These are phyloP conservation scores for Aspergillus latus DNA, from an alignment of 2,329 filamentous ascomycete genomes.

Conservation along the genomic window DNA sequence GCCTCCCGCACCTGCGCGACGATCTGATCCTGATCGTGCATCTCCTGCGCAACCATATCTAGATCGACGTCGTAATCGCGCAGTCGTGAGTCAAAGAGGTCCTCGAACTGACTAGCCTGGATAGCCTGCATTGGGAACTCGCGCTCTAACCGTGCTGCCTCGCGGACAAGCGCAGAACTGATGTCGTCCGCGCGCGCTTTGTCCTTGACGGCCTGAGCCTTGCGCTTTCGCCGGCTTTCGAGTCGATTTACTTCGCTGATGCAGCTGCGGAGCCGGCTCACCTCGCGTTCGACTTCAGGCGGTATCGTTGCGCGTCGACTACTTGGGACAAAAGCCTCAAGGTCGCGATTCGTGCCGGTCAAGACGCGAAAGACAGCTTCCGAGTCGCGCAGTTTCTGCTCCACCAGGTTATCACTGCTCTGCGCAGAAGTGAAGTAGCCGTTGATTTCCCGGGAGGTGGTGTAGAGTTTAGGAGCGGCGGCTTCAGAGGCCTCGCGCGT, in stretches of 20 bases:
- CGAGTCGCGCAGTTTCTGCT: slow-evolving; percentile 74
- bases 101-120: slow-evolving; percentile 86
- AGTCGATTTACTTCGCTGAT: slow-evolving; percentile 84
- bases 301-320: slow-evolving; percentile 77
- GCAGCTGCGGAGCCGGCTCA: slow-evolving; percentile 71
- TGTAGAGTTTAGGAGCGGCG: slow-evolving; percentile 72
- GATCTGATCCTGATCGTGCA: slow-evolving; percentile 72
- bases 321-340: slow-evolving; percentile 87
- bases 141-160: slow-evolving; percentile 81
- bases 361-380: slow-evolving; percentile 74
- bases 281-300: slow-evolving; percentile 74
- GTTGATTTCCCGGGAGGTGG: slow-evolving; percentile 74
- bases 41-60: slow-evolving; percentile 68
- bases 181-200: slow-evolving; percentile 87
- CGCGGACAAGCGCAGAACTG: slow-evolving; percentile 75
- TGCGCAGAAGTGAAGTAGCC: slow-evolving; percentile 77
- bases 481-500: slow-evolving; percentile 65
- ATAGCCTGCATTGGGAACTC: slow-evolving; percentile 82
- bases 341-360: slow-evolving; percentile 72
- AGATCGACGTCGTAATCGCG: slow-evolving; percentile 78
- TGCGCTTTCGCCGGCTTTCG: slow-evolving; percentile 75
- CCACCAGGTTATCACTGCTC: slow-evolving; percentile 67
- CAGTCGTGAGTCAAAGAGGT: slow-evolving; percentile 80
- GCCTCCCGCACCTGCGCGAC: slow-evolving; percentile 68
- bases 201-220: slow-evolving; percentile 73